These are phyloP conservation scores for Abortiporus biennis DNA, from an alignment of 1,284 basidiomycete species.

Conservation along the genomic window DNA sequence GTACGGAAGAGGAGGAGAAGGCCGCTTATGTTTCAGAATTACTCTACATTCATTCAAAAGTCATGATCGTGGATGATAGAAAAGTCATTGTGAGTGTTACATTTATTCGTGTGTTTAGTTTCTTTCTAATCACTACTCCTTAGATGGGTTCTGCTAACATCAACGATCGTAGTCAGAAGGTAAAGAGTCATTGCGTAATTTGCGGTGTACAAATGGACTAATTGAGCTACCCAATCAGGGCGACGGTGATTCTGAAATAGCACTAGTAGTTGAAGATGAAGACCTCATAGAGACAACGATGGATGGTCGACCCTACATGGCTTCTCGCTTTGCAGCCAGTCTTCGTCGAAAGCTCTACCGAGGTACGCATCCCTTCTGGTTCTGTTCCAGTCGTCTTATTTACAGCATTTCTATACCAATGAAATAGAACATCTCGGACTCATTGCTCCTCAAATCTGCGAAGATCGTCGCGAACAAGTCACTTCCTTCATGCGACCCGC, in stretches of 20 bases:
- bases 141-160: constrained; percentile 87
- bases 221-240: too few species aligned
- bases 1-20: constrained; percentile 77
- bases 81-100: constrained; percentile 67
- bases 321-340: constrained; percentile 69
- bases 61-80: constrained; percentile 93
- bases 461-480: constrained; percentile 31
- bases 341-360: constrained; percentile 73
- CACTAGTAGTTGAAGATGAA: constrained; percentile 82
- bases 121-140: constrained; percentile 1
- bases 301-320: constrained; percentile 71
- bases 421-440: constrained; percentile 85
- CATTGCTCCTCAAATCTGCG: constrained; percentile 53
- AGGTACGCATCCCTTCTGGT: constrained; percentile 35
- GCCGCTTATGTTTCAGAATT: constrained; percentile 77
- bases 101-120: not conserved
- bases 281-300: constrained; percentile 75
- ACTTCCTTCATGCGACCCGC: constrained; percentile 77
- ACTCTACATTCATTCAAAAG: constrained; percentile 74
- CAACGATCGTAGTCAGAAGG: constrained; percentile 82
- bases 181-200: too few species aligned
- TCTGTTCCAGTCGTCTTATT: not conserved
- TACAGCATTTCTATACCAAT: constrained; percentile 3
- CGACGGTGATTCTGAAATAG: constrained; percentile 91
- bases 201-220: too few species aligned